Percentiles rank a stretch among this genome's conserved stretches.
These are phyloP conservation scores for Rhizoctonia solani DNA, from an alignment of 1,284 basidiomycete species.

Conservation along the genomic window DNA sequence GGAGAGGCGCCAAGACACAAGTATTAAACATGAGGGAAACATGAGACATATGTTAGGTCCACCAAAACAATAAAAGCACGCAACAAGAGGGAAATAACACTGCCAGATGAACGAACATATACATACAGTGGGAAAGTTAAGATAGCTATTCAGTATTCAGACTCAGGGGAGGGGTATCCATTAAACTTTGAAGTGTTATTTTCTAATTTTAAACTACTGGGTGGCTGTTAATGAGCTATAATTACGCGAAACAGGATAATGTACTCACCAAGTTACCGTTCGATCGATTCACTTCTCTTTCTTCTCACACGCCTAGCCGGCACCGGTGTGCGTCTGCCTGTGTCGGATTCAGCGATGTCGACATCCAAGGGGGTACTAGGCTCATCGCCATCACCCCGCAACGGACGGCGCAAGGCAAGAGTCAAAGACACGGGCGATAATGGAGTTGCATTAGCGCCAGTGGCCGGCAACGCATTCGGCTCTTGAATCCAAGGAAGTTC, in stretches of 20 bases:
- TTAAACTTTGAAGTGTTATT: neutral
- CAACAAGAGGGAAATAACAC: neutral
- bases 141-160: slow-evolving; percentile 1
- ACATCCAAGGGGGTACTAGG: slow-evolving; percentile 15
- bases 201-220: neutral
- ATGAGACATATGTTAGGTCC: slow-evolving; percentile 5
- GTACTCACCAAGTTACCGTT: slow-evolving; percentile 22
- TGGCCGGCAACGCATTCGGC: slow-evolving; percentile 5
- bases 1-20: neutral
- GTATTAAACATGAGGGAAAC: slow-evolving; percentile 19
- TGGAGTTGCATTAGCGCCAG: slow-evolving; percentile 26
- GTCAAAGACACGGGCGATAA: slow-evolving; percentile 19
- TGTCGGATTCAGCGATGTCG: slow-evolving; percentile 19
- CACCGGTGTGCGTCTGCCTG: slow-evolving; percentile 18
- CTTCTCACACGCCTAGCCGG: slow-evolving; percentile 23
- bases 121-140: slow-evolving; percentile 8
- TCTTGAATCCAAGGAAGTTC: slow-evolving; percentile 21
- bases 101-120: slow-evolving; percentile 12
- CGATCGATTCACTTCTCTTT: slow-evolving; percentile 29
- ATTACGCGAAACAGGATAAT: slow-evolving; percentile 4
- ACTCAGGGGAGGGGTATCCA: slow-evolving; percentile 8
- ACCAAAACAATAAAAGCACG: neutral
- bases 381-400: slow-evolving; percentile 12
- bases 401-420: slow-evolving; percentile 8
- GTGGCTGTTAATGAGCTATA: neutral